Evolutionary conservation across 352 stramenopile species (phyloP).

Genomic region (Phytophthora aleatoria): DNA sequence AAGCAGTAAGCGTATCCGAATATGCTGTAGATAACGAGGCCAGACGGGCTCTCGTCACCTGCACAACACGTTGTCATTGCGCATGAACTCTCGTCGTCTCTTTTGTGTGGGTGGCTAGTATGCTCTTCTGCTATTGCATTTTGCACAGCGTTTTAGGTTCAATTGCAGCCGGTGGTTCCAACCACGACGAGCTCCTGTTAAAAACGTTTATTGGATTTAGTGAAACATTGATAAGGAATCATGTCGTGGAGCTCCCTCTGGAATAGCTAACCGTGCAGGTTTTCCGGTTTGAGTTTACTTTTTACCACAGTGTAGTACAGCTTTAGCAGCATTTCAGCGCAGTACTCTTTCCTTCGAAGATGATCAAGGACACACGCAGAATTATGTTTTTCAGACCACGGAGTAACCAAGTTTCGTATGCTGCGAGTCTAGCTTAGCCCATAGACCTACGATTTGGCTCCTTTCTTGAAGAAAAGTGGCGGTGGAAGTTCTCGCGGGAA

Average conservation of each 20-base stretch:
- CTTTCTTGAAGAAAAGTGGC: slow-evolving; percentile 58
- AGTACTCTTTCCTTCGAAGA: no score
- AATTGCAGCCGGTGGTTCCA: no score
- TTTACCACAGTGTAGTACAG: no score
- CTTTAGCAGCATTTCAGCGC: no score
- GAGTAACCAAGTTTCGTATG: slow-evolving; percentile 1
- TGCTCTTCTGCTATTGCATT: slow-evolving; percentile 16
- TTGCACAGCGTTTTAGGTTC: slow-evolving; percentile 1
- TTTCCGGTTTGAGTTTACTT: no score
- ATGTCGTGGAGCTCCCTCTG: no score
- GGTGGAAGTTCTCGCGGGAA: slow-evolving; percentile 40
- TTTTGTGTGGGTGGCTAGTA: slow-evolving; percentile 2
- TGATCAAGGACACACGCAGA: no score
- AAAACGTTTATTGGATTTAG: no score
- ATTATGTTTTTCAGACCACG: not conserved
- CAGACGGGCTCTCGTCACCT: slow-evolving; percentile 9
- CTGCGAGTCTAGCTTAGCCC: not conserved
- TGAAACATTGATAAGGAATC: no score
- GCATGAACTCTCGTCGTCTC: slow-evolving; percentile 18
- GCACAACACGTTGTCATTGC: slow-evolving; percentile 30
- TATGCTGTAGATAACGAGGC: slow-evolving; percentile 30
- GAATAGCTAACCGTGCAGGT: no score
- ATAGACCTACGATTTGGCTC: slow-evolving; percentile 5
- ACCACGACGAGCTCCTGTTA: no score
- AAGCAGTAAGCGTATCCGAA: slow-evolving; percentile 53